phyloP scores from a whole-genome alignment of 2,329 filamentous ascomycete species.

The Penicillium sp. region DNA sequence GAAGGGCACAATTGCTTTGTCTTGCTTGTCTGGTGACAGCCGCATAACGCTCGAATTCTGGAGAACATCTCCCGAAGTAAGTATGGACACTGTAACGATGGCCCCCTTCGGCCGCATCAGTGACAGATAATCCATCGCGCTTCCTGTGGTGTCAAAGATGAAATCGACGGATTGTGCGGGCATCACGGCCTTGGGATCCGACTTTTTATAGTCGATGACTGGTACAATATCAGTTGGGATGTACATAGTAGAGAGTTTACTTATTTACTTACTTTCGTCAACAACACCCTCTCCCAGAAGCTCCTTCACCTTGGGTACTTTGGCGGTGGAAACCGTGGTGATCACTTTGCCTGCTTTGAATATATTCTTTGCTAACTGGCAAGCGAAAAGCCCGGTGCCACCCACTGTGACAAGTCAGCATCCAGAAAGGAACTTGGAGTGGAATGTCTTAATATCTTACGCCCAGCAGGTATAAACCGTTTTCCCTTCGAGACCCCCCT shows the following conservation, averaged over 20 bases:
- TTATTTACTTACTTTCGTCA: constrained; percentile 34
- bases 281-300: constrained; percentile 43
- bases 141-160: constrained; percentile 47
- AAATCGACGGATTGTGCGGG: constrained; percentile 47
- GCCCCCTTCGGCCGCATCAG: constrained; percentile 37
- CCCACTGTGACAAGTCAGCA: constrained; percentile 32
- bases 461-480: constrained; percentile 49
- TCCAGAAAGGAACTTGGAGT: too few species aligned
- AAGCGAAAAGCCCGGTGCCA: constrained; percentile 43
- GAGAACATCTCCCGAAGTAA: constrained; percentile 32
- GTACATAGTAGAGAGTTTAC: not conserved
- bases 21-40: constrained; percentile 6
- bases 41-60: constrained; percentile 27
- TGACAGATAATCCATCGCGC: constrained; percentile 39
- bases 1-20: constrained; percentile 21
- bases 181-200: constrained; percentile 38
- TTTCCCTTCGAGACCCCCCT: constrained; percentile 46
- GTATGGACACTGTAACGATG: constrained; percentile 32
- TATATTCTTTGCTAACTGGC: constrained; percentile 49
- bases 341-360: constrained; percentile 50
- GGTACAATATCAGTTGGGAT: not conserved
- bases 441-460: constrained; percentile 10
- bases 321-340: constrained; percentile 50
- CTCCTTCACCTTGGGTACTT: constrained; percentile 45
- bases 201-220: constrained; percentile 48